Evolutionary conservation across 1,284 basidiomycete genomes (phyloP).

Genomic region (Xanthoconium separans): DNA sequence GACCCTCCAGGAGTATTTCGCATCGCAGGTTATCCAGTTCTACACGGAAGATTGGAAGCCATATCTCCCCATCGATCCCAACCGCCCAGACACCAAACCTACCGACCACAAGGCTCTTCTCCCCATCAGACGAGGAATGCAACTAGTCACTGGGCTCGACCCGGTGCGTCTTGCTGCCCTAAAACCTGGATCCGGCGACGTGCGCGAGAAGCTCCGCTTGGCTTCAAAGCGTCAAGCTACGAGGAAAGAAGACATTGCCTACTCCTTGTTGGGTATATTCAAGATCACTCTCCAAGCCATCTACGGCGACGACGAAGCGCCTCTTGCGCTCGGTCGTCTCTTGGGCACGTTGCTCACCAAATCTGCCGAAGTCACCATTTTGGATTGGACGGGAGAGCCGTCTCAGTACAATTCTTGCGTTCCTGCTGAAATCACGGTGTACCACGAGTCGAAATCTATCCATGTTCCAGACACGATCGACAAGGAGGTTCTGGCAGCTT

Average conservation of each 20-base stretch:
- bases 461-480: background rate
- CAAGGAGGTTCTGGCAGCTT: background rate
- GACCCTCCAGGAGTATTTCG: slow-evolving; percentile 9
- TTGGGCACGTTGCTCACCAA: slow-evolving; percentile 2
- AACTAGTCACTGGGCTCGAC: slow-evolving; percentile 1
- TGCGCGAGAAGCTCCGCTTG: slow-evolving; percentile 4
- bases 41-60: slow-evolving; percentile 8
- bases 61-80: background rate
- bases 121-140: slow-evolving; percentile 4
- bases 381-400: slow-evolving; percentile 4
- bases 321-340: slow-evolving; percentile 6
- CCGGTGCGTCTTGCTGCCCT: background rate
- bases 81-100: background rate
- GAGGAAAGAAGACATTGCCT: slow-evolving; percentile 4
- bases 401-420: slow-evolving; percentile 7
- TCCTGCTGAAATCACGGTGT: slow-evolving; percentile 5
- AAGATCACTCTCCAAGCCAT: slow-evolving; percentile 4
- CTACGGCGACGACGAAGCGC: slow-evolving; percentile 5
- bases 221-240: slow-evolving; percentile 1
- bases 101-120: background rate
- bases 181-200: background rate
- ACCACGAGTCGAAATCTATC: background rate
- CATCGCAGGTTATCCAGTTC: slow-evolving; percentile 4
- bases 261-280: slow-evolving; percentile 9
- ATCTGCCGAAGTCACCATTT: slow-evolving; percentile 3